Conservation (phyloP, 1,139 yeast species). For the Kodamaea ohmeri region DNA sequence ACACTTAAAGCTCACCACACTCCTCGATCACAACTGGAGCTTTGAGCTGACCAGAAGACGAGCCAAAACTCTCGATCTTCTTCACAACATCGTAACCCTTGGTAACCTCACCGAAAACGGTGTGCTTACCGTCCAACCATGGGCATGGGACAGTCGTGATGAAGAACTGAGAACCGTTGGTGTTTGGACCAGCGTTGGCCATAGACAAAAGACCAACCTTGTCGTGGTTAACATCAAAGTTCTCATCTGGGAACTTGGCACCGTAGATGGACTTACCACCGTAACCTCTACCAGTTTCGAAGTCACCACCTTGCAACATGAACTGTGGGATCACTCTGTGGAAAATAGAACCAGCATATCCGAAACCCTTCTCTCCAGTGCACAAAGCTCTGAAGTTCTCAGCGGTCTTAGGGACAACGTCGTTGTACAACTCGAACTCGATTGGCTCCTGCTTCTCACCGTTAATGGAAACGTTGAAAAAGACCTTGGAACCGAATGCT, state of each 20-base stretch:
- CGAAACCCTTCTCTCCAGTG: conserved; percentile 97
- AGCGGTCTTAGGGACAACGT: conserved; percentile 95
- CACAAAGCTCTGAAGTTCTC: conserved; percentile 96
- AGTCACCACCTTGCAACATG: conserved; percentile 47
- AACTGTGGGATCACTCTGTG: conserved; percentile 44
- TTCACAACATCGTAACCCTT: conserved; percentile 40
- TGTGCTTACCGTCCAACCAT: conserved; percentile 44
- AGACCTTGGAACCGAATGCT: conserved; percentile 35
- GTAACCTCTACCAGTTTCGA: conserved; percentile 39
- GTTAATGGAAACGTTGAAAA: conserved; percentile 35
- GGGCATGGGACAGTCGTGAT: conserved; percentile 44
- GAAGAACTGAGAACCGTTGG: conserved; percentile 44
- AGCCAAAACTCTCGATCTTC: conserved; percentile 36
- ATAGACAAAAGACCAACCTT: conserved; percentile 39
- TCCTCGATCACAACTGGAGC: conserved; percentile 38
- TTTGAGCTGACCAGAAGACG: conserved; percentile 28
- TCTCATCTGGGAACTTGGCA: conserved; percentile 37
- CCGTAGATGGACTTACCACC: conserved; percentile 44
- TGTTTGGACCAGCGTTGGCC: conserved; percentile 46
- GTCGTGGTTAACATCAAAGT: conserved; percentile 34
- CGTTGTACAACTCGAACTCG: conserved; percentile 64
- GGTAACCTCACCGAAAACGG: conserved; percentile 42
- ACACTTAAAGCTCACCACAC: conserved; percentile 28
- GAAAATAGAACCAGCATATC: conserved; percentile 75
- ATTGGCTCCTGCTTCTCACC: conserved; percentile 33